These are phyloP conservation scores for Talaromyces pinophilus DNA, from an alignment of 2,329 filamentous ascomycete genomes.

Conservation along the genomic window DNA sequence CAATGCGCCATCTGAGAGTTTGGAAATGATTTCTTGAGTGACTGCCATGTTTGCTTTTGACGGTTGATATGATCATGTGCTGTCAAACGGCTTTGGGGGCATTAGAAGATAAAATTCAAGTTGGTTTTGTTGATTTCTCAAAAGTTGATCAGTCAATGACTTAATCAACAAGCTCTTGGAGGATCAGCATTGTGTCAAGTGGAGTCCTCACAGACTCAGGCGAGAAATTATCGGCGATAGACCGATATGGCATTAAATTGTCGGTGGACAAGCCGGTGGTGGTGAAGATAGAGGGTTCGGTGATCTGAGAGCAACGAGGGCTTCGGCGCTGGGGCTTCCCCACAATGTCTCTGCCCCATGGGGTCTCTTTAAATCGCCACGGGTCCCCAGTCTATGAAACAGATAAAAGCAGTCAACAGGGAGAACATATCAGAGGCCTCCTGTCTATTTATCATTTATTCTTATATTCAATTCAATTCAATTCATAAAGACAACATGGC, in stretches of 20 bases:
- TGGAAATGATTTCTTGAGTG: conserved; percentile 16
- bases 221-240: background rate
- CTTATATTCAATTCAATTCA: too few species aligned
- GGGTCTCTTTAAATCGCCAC: conserved; percentile 13
- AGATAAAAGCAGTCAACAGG: background rate
- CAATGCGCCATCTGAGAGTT: conserved; percentile 2
- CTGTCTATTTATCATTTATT: background rate
- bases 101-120: background rate
- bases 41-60: conserved; percentile 7
- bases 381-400: background rate
- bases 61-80: background rate
- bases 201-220: background rate
- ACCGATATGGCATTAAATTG: background rate
- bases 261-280: conserved; percentile 16
- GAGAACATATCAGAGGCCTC: background rate
- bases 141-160: background rate
- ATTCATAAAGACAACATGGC: conserved; percentile 32
- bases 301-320: background rate
- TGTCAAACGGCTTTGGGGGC: background rate
- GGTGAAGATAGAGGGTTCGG: background rate
- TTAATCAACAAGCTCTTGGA: background rate
- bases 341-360: background rate
- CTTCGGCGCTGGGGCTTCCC: background rate
- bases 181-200: background rate
- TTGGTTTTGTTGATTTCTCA: background rate